Evolutionary conservation across 2,329 filamentous ascomycete genomes (phyloP).

Genomic region (Massarina eburnea): DNA sequence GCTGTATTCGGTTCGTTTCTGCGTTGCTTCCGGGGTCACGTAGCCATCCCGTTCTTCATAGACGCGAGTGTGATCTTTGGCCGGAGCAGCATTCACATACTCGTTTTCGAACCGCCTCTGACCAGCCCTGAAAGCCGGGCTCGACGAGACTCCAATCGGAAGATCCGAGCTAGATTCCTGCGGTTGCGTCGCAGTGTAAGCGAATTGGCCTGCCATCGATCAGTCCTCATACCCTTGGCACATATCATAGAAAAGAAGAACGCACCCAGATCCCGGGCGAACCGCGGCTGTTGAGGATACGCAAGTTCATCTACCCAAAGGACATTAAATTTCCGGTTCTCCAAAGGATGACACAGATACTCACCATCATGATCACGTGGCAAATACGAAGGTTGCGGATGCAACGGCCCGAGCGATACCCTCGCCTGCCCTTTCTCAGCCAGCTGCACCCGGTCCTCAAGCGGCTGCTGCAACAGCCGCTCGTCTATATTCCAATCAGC

Average conservation of each 20-base stretch:
- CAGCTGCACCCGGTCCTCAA: constrained; percentile 36
- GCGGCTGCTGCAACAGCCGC: constrained; percentile 33
- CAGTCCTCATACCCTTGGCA: background rate
- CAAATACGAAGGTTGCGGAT: constrained; percentile 7
- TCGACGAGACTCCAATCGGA: constrained; percentile 37
- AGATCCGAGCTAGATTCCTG: constrained; percentile 34
- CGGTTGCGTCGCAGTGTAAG: constrained; percentile 20
- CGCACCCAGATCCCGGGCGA: constrained; percentile 8
- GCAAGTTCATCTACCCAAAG: constrained; percentile 3
- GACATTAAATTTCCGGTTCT: constrained; percentile 1
- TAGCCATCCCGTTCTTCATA: background rate
- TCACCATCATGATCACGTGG: constrained; percentile 3
- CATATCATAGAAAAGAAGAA: background rate
- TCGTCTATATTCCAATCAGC: constrained; percentile 32
- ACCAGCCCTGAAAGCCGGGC: constrained; percentile 43
- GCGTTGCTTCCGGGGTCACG: constrained; percentile 6
- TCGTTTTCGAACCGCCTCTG: constrained; percentile 24
- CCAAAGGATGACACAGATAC: background rate
- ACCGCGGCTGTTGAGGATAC: background rate
- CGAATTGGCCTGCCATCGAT: constrained; percentile 19
- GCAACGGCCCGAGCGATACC: constrained; percentile 39
- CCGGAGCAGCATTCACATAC: background rate
- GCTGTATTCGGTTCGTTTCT: constrained; percentile 20
- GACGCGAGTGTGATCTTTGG: background rate
- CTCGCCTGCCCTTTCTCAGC: constrained; percentile 38